These are phyloP conservation scores for Colletotrichum kahawae DNA, from an alignment of 2,329 filamentous ascomycete species.

Conservation along the genomic window DNA sequence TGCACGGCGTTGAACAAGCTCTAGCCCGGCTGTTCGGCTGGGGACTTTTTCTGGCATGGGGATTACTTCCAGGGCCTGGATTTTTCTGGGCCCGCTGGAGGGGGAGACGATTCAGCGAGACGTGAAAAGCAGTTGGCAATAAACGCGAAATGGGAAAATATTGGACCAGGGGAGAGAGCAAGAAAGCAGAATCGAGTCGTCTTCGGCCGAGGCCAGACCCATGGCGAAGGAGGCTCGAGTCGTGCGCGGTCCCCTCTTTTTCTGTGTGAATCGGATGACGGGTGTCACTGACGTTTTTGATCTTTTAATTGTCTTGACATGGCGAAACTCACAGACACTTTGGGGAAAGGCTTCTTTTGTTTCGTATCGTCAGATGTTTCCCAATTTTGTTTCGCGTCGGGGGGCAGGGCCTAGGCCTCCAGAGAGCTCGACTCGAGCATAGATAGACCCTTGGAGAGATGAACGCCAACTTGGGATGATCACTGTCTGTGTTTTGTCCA, in stretches of 20 bases:
- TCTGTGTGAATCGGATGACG: not conserved
- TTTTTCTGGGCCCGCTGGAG: not conserved
- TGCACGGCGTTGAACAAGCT: not conserved
- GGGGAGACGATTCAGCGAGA: not conserved
- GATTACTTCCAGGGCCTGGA: not conserved
- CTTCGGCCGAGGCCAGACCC: not conserved
- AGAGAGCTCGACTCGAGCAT: not conserved
- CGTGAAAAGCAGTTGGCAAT: not conserved
- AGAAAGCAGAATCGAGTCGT: not conserved
- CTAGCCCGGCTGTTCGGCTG: not conserved
- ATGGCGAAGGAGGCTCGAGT: not conserved
- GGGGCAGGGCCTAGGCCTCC: not conserved
- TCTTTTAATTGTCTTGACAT: not conserved
- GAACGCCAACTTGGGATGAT: not conserved
- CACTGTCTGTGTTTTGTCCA: not conserved
- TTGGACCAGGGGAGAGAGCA: not conserved
- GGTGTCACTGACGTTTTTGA: not conserved
- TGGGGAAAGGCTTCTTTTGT: not conserved
- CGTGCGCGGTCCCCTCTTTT: not conserved
- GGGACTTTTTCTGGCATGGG: not conserved
- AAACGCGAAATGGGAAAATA: not conserved
- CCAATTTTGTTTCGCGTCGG: not conserved
- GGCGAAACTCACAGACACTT: not conserved
- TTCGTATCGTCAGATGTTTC: not conserved
- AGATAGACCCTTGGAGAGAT: not conserved